Percentiles rank a stretch among this genome's conserved stretches.
Conservation (phyloP, 345 rosid genomes). For the Syzygium aqueum region DNA sequence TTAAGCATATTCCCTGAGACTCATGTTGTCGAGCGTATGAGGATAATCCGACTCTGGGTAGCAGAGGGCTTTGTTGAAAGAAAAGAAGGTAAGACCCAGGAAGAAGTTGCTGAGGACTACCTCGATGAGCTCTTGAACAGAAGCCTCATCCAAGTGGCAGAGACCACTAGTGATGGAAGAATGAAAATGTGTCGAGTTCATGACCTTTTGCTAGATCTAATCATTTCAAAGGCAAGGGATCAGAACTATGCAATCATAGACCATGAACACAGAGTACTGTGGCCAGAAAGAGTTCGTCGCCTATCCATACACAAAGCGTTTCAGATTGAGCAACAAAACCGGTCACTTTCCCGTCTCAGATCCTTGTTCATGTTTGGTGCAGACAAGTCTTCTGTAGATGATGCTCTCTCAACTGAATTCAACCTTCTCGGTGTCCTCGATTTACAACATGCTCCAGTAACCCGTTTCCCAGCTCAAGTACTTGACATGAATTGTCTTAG, state of each 20-base stretch:
- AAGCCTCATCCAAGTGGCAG: slow-evolving; percentile 27
- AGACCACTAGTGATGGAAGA: slow-evolving; percentile 17
- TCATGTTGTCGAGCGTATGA: slow-evolving; percentile 7
- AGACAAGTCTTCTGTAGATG: background rate
- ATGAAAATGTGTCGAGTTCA: slow-evolving; percentile 28
- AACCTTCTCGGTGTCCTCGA: slow-evolving; percentile 29
- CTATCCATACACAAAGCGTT: slow-evolving; percentile 18
- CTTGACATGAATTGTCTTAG: slow-evolving; percentile 15
- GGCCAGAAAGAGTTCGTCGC: slow-evolving; percentile 34
- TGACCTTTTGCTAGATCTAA: slow-evolving; percentile 23
- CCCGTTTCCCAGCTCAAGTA: slow-evolving; percentile 21
- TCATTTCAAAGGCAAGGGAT: slow-evolving; percentile 23
- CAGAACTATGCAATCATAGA: slow-evolving; percentile 23
- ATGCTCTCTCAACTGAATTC: background rate
- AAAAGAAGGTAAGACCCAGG: slow-evolving; percentile 26
- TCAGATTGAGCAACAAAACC: slow-evolving; percentile 5
- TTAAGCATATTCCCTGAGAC: slow-evolving; percentile 32
- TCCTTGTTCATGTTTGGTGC: slow-evolving; percentile 25
- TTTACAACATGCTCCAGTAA: slow-evolving; percentile 15
- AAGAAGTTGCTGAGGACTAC: slow-evolving; percentile 39
- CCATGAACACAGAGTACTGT: slow-evolving; percentile 1
- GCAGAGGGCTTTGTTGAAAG: slow-evolving; percentile 35
- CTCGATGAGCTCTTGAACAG: slow-evolving; percentile 27
- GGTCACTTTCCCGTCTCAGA: slow-evolving; percentile 15
- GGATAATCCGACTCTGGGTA: slow-evolving; percentile 31